Conservation (phyloP, 2,329 filamentous ascomycete species). For the Fusarium anthophilum region DNA sequence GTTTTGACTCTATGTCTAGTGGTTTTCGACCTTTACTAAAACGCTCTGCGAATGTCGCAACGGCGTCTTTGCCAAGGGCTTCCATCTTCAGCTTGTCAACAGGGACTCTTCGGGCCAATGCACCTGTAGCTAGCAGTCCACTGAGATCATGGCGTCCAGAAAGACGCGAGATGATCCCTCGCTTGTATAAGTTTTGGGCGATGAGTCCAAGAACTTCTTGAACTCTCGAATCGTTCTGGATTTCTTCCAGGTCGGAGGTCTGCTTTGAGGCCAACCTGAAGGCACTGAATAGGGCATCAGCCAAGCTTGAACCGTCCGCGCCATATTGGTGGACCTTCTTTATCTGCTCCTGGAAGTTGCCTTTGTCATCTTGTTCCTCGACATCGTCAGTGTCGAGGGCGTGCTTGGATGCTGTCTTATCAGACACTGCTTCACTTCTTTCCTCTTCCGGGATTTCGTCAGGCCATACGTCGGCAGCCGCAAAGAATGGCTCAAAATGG, state of each 20-base stretch:
- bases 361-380: neutral
- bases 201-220: slow-evolving; percentile 14
- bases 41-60: slow-evolving; percentile 16
- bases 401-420: neutral
- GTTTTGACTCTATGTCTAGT: neutral
- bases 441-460: slow-evolving; percentile 15
- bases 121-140: slow-evolving; percentile 14
- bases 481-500: slow-evolving; percentile 25
- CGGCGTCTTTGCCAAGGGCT: neutral
- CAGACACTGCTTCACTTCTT: neutral
- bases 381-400: neutral
- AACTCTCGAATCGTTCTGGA: slow-evolving; percentile 10
- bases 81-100: slow-evolving; percentile 19
- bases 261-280: slow-evolving; percentile 9
- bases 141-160: slow-evolving; percentile 8
- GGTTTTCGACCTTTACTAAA: slow-evolving; percentile 13
- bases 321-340: neutral
- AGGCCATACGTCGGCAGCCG: slow-evolving; percentile 23
- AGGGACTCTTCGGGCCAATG: slow-evolving; percentile 20
- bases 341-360: neutral
- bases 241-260: neutral
- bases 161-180: neutral
- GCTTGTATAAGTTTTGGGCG: neutral
- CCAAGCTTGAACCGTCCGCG: neutral
- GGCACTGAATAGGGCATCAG: slow-evolving; percentile 9